phyloP scores from a whole-genome alignment of 2,329 filamentous ascomycete genomes.

The Curvularia lunata region DNA sequence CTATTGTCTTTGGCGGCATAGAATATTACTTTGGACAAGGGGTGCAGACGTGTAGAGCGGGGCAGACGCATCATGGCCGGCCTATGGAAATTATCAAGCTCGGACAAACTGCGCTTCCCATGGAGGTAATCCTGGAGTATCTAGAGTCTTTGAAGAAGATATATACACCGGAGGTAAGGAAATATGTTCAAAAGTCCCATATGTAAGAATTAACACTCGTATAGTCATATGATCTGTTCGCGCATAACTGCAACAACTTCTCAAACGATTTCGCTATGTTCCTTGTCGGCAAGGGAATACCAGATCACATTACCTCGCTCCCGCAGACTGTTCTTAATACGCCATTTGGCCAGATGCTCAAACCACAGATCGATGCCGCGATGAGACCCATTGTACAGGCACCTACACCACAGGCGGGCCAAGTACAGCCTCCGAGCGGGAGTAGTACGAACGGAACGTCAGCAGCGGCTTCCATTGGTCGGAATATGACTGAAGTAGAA shows the following conservation, averaged over 20 bases:
- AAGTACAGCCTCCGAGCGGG: slow-evolving; percentile 16
- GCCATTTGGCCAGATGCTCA: slow-evolving; percentile 86
- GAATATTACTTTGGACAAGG: slow-evolving; percentile 93
- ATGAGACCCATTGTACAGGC: slow-evolving; percentile 69
- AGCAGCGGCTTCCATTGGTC: slow-evolving; percentile 7
- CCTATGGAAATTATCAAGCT: slow-evolving; percentile 79
- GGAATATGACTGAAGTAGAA: slow-evolving; percentile 23
- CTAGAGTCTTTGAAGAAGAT: slow-evolving; percentile 81
- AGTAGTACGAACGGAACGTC: slow-evolving; percentile 15
- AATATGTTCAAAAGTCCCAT: not conserved
- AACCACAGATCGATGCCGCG: slow-evolving; percentile 73
- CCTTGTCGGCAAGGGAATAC: slow-evolving; percentile 85
- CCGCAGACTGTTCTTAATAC: slow-evolving; percentile 85
- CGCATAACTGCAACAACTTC: slow-evolving; percentile 98
- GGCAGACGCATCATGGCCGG: slow-evolving; percentile 82
- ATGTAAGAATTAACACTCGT: slow-evolving; percentile 28
- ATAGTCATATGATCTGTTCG: slow-evolving; percentile 55
- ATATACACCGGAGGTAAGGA: slow-evolving; percentile 75
- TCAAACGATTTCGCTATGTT: slow-evolving; percentile 92
- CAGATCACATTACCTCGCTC: slow-evolving; percentile 82
- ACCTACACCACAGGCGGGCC: slow-evolving; percentile 50
- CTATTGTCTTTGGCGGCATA: slow-evolving; percentile 79
- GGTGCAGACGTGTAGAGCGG: slow-evolving; percentile 80
- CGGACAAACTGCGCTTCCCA: slow-evolving; percentile 77
- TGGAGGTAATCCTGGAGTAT: slow-evolving; percentile 85